phyloP scores from a whole-genome alignment of 176 grass and related monocot genomes.

The Typha latifolia region DNA sequence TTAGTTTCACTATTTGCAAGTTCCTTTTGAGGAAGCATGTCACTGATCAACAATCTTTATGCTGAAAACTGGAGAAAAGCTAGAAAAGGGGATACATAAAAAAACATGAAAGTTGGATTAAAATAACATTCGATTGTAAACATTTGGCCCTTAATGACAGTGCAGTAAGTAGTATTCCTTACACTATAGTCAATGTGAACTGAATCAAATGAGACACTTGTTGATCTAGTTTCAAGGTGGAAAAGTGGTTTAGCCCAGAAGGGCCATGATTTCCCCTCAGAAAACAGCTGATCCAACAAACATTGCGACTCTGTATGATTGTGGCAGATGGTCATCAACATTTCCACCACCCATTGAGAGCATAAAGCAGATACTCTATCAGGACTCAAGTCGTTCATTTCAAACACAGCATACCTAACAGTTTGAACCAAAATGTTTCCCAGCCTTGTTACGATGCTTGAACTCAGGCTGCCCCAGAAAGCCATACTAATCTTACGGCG shows the following conservation, averaged over 20 bases:
- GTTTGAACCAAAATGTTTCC: conserved; percentile 60
- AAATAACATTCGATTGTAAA: no score
- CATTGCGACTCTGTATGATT: conserved; percentile 47
- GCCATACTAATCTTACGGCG: conserved; percentile 35
- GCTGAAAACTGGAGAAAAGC: no score
- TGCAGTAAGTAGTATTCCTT: conserved; percentile 7
- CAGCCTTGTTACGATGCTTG: conserved; percentile 40
- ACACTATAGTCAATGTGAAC: conserved; percentile 25
- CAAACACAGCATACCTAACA: conserved; percentile 66
- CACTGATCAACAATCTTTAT: no score
- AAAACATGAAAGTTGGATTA: no score
- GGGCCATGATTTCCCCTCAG: conserved; percentile 66
- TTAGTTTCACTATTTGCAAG: no score
- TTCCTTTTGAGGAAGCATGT: no score
- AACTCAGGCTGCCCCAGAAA: conserved; percentile 51
- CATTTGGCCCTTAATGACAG: no score
- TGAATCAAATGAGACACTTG: conserved; percentile 17
- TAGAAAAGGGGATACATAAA: no score
- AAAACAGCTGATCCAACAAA: conserved; percentile 57
- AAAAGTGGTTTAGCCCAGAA: conserved; percentile 56
- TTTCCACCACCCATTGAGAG: conserved; percentile 62
- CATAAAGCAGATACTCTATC: conserved; percentile 37
- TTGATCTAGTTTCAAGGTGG: conserved; percentile 23
- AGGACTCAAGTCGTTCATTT: conserved; percentile 27
- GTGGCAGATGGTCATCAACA: conserved; percentile 43